Conservation (phyloP, 345 rosid species). For the Boechera divaricarpa region DNA sequence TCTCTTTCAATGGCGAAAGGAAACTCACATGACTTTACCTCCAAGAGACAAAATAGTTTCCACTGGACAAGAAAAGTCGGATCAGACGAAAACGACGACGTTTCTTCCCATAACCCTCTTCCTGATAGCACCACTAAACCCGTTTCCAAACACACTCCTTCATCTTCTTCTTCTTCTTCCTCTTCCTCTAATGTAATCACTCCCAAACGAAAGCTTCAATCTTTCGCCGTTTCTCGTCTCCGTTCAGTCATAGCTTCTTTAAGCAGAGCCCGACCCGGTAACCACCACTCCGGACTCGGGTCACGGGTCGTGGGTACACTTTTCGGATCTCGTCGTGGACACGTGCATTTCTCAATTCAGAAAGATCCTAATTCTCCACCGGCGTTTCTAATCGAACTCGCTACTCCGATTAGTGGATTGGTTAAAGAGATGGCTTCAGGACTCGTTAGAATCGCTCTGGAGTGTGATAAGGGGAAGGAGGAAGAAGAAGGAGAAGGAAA, state of each 20-base stretch:
- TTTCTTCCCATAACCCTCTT: slow-evolving; percentile 33
- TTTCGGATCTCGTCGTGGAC: slow-evolving; percentile 86
- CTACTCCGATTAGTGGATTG: slow-evolving; percentile 87
- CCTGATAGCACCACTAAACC: slow-evolving; percentile 22
- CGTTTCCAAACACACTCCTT: slow-evolving; percentile 31
- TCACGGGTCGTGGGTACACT: slow-evolving; percentile 86
- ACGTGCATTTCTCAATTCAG: slow-evolving; percentile 92
- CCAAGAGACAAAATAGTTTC: slow-evolving; percentile 71
- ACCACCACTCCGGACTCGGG: slow-evolving; percentile 54
- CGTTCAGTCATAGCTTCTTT: slow-evolving; percentile 70
- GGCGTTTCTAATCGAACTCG: slow-evolving; percentile 83
- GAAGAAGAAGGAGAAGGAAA: slow-evolving; percentile 34
- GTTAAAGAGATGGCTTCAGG: slow-evolving; percentile 98
- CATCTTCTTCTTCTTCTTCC: slow-evolving; percentile 27
- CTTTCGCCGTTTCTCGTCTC: slow-evolving; percentile 80
- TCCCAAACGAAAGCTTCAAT: slow-evolving; percentile 68
- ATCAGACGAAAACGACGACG: slow-evolving; percentile 59
- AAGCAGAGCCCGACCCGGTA: slow-evolving; percentile 54
- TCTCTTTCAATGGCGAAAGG: slow-evolving; percentile 53
- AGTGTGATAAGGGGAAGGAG: slow-evolving; percentile 71
- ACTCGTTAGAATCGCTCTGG: slow-evolving; percentile 88
- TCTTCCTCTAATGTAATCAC: slow-evolving; percentile 35
- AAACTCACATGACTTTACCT: slow-evolving; percentile 59
- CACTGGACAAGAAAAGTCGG: slow-evolving; percentile 85
- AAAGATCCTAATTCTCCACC: slow-evolving; percentile 80